A percentile compares a stretch with the other conserved stretches of the same genome.
phyloP scores from a whole-genome alignment of 1,139 yeast genomes.

The Candida sanyaensis region DNA sequence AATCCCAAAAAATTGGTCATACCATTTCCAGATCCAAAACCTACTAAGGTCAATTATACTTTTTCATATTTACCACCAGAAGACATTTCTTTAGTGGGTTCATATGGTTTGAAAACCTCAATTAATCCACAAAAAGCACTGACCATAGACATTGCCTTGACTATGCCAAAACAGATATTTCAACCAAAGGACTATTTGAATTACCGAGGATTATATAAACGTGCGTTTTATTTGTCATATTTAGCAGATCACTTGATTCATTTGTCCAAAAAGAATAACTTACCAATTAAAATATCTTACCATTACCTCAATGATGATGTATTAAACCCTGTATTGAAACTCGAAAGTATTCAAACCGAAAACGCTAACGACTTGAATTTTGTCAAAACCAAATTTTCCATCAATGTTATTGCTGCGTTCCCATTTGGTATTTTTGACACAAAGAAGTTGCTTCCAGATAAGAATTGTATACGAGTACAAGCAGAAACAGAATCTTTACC shows the following conservation, averaged over 20 bases:
- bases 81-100: slow-evolving; percentile 79
- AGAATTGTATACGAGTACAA: slow-evolving; percentile 76
- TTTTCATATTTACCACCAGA: slow-evolving; percentile 74
- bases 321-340: slow-evolving; percentile 61
- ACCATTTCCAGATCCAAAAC: slow-evolving; percentile 92
- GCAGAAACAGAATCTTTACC: slow-evolving; percentile 49
- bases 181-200: slow-evolving; percentile 89
- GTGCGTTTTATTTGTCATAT: slow-evolving; percentile 84
- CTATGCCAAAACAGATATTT: slow-evolving; percentile 76
- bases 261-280: slow-evolving; percentile 53
- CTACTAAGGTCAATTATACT: slow-evolving; percentile 65
- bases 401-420: slow-evolving; percentile 72
- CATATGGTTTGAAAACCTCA: slow-evolving; percentile 85
- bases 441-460: slow-evolving; percentile 76
- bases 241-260: slow-evolving; percentile 64
- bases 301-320: slow-evolving; percentile 67
- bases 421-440: slow-evolving; percentile 72
- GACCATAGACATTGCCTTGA: slow-evolving; percentile 74
- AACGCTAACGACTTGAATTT: slow-evolving; percentile 54
- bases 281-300: slow-evolving; percentile 56
- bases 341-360: slow-evolving; percentile 54
- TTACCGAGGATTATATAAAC: slow-evolving; percentile 85
- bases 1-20: slow-evolving; percentile 55
- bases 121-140: slow-evolving; percentile 51
- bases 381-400: slow-evolving; percentile 66